Evolutionary conservation across 2,329 filamentous ascomycete species (phyloP), one percentile per base, ranked within the genome.

Genomic region (Exophiala phaeomuriformis): DNA sequence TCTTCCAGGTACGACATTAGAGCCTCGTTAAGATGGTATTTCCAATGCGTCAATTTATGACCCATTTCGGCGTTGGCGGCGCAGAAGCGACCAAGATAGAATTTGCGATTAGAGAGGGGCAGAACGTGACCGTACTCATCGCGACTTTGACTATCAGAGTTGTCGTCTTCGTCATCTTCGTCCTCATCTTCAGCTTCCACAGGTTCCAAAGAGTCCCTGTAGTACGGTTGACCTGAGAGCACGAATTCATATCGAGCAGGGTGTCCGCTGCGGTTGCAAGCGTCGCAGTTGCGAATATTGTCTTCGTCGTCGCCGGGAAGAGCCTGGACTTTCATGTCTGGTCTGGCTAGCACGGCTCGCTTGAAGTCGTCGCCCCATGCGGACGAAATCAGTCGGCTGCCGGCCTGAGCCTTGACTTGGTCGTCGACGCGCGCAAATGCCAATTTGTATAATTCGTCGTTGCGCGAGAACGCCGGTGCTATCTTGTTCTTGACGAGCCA

Each of bases 401-500:
- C 78, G 0, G 84, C 82, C 2, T 87, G 77, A 0, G 81, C 84
- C 37, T 73, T 75, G 9, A 87, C 80, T 65, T 90, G 85, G 59
- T 86, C 81, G 59, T 88, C 79, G 0, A 91, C 73, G 64, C 88
- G 88, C 46, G 72, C 71, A 72, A 89, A 90, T 0, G 86, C 82
- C 29, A 86, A 74, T 8, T 70, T 64, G 67, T 89, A 93, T 8
- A 89, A 71, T 5, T 79, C 74, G 55, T 87, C 80, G 3, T 78
- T 71, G 12, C 77, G 76, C 7, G 78, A 71, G 63, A 90, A 90
- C 0, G 75, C 80, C 0, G 86, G 86, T 60, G 90, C 85, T 47
- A 93, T 76, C 61, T 85, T 84, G 65, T 86, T 86, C 63, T 89
- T 85, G 2, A 91, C 83, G 70, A 90, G 84, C 86, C 86, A 91